Conservation (phyloP, 345 rosid species). For the Pistacia vera region DNA sequence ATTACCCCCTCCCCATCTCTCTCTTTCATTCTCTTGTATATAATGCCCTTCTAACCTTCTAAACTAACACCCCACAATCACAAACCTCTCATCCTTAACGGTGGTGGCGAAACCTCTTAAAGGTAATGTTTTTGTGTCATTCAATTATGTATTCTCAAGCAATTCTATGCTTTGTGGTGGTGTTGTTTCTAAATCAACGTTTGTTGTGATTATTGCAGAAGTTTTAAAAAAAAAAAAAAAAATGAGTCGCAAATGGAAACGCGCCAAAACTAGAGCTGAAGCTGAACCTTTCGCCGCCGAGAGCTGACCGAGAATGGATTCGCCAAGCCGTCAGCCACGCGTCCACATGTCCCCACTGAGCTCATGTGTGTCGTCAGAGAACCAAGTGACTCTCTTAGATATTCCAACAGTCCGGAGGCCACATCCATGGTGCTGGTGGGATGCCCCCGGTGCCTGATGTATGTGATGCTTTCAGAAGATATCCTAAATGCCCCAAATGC, state of each 20-base stretch:
- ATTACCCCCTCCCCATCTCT: conserved; percentile 55
- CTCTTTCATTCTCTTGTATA: conserved; percentile 44
- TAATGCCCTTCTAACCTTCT: conserved; percentile 41
- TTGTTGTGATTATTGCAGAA: background rate
- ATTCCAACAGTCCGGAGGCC: conserved; percentile 84
- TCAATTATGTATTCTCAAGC: too few relatives aligned
- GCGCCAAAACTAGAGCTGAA: conserved; percentile 82
- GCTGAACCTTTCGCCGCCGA: conserved; percentile 87
- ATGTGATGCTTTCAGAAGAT: conserved; percentile 85
- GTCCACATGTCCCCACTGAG: conserved; percentile 88
- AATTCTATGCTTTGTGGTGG: background rate
- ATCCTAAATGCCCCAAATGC: conserved; percentile 87
- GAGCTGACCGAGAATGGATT: conserved; percentile 50
- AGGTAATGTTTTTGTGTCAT: too few relatives aligned
- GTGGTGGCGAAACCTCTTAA: background rate
- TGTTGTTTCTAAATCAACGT: background rate
- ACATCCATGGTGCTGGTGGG: conserved; percentile 94
- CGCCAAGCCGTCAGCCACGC: conserved; percentile 71
- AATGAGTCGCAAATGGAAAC: conserved; percentile 75
- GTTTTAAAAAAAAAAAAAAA: background rate
- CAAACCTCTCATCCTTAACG: background rate
- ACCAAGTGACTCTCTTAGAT: conserved; percentile 45
- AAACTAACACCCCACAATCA: conserved; percentile 15
- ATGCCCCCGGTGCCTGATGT: conserved; percentile 90
- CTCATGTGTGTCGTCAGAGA: conserved; percentile 92